Conservation (phyloP, 768 basidiomycete species). For the Termitomyces sp. region DNA sequence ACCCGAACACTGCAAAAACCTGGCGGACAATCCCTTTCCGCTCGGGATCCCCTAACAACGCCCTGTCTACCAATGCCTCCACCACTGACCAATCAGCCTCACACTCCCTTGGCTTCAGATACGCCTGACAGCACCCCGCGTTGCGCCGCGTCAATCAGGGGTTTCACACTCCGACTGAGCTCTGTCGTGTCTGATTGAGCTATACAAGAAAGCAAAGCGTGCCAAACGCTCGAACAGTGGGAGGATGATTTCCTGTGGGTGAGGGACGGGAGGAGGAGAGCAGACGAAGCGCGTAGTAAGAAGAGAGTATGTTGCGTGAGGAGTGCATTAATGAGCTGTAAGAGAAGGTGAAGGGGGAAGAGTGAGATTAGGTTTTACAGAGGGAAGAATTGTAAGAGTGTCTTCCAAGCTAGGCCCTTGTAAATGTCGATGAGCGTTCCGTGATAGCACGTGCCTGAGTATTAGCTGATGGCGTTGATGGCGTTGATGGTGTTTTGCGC, state of each 20-base stretch:
- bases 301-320: constrained; percentile 29
- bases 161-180: constrained; percentile 22
- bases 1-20: constrained; percentile 38
- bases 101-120: constrained; percentile 36
- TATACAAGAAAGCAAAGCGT: constrained; percentile 27
- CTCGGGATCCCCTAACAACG: constrained; percentile 21
- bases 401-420: no score
- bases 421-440: no score
- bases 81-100: constrained; percentile 42
- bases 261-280: constrained; percentile 49
- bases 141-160: constrained; percentile 37
- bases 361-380: background rate
- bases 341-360: background rate
- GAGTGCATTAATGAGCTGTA: constrained; percentile 41
- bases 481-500: no score
- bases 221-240: constrained; percentile 36
- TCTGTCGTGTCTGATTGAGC: background rate
- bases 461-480: no score
- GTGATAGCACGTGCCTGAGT: no score
- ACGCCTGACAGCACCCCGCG: constrained; percentile 32
- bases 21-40: constrained; percentile 27
- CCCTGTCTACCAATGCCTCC: constrained; percentile 28
- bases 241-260: constrained; percentile 30
- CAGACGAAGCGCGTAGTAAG: constrained; percentile 34
- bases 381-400: constrained; percentile 17